These are phyloP conservation scores for Marasmius sp. DNA, from an alignment of 1,284 basidiomycete genomes.

Conservation along the genomic window DNA sequence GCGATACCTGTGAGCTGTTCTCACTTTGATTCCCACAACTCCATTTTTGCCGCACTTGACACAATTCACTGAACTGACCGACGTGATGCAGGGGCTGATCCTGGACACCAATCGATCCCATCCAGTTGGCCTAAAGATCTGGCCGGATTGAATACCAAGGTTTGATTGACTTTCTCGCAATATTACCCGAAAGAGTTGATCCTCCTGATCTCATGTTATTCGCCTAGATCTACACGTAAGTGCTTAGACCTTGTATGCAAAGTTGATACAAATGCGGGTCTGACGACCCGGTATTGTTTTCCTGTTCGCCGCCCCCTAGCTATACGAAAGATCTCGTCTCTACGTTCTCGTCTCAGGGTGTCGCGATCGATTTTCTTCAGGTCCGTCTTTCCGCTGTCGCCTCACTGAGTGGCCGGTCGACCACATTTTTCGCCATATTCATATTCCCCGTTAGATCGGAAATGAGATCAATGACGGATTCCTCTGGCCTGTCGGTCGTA, in stretches of 20 bases:
- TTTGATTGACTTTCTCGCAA: neutral
- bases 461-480: constrained; percentile 66
- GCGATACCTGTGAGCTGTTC: constrained; percentile 53
- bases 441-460: constrained; percentile 40
- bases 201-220: neutral
- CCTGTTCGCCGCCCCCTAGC: constrained; percentile 23
- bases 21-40: neutral
- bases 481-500: constrained; percentile 59
- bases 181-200: neutral
- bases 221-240: constrained; percentile 50
- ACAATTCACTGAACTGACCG: neutral
- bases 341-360: constrained; percentile 52
- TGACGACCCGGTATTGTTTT: neutral
- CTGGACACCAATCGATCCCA: constrained; percentile 60
- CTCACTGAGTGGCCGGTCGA: neutral
- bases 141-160: constrained; percentile 43
- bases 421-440: neutral
- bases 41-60: neutral
- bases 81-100: constrained; percentile 53
- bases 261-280: neutral
- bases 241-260: neutral
- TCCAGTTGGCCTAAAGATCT: constrained; percentile 56
- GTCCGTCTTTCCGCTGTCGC: constrained; percentile 14
- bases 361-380: constrained; percentile 54
- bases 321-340: constrained; percentile 54